These are phyloP conservation scores for Xylariaceae sp. DNA, from an alignment of 2,329 filamentous ascomycete genomes.

Conservation along the genomic window DNA sequence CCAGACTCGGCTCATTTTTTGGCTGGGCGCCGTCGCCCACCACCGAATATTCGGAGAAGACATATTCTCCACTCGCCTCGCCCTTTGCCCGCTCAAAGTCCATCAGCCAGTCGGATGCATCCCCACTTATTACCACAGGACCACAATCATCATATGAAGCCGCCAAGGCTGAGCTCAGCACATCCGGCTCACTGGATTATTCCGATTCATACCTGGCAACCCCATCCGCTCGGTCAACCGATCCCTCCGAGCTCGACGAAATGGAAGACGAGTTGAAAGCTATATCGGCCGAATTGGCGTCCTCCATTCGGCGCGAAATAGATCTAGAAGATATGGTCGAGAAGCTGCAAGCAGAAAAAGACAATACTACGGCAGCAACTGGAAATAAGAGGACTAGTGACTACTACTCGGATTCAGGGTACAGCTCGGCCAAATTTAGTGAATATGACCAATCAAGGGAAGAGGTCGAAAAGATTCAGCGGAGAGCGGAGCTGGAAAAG, in stretches of 20 bases:
- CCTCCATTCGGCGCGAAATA: slow-evolving; percentile 91
- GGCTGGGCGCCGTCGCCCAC: slow-evolving; percentile 47
- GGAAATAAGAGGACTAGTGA: slow-evolving; percentile 77
- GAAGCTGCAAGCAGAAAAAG: slow-evolving; percentile 70
- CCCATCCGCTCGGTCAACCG: slow-evolving; percentile 37
- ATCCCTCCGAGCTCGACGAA: slow-evolving; percentile 63
- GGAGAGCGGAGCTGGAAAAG: slow-evolving; percentile 84
- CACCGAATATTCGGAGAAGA: slow-evolving; percentile 47
- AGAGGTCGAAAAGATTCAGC: slow-evolving; percentile 76
- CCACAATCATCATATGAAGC: slow-evolving; percentile 34
- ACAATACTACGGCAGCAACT: slow-evolving; percentile 48
- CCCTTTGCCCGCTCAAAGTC: slow-evolving; percentile 41
- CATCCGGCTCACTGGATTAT: slow-evolving; percentile 43
- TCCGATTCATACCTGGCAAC: slow-evolving; percentile 48
- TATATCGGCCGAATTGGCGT: slow-evolving; percentile 86
- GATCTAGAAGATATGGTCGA: slow-evolving; percentile 94
- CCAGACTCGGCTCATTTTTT: slow-evolving; percentile 48
- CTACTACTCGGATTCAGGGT: slow-evolving; percentile 95
- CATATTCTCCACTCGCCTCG: slow-evolving; percentile 45
- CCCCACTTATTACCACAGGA: slow-evolving; percentile 35
- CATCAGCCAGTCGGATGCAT: slow-evolving; percentile 38
- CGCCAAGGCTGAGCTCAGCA: slow-evolving; percentile 37
- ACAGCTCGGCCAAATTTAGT: slow-evolving; percentile 74
- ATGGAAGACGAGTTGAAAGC: slow-evolving; percentile 92
- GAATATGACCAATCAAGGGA: slow-evolving; percentile 58